Evolutionary conservation across 2,329 filamentous ascomycete genomes (phyloP).

Genomic region (Dothistroma septosporum): DNA sequence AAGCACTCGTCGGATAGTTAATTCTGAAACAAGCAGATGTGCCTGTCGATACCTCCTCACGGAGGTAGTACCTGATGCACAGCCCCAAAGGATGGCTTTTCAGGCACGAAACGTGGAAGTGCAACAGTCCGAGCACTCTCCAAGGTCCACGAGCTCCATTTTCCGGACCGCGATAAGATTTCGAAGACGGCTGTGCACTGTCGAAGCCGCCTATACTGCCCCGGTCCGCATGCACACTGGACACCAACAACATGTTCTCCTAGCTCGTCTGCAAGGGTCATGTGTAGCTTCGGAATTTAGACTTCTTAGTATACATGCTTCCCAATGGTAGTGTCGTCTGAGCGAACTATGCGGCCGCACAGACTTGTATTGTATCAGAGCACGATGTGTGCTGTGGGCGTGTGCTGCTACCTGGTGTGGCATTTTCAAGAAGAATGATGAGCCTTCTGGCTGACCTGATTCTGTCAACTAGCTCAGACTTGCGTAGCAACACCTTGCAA

Average conservation of each 20-base stretch:
- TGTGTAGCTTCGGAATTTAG: neutral
- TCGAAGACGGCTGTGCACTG: neutral
- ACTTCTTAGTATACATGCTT: neutral
- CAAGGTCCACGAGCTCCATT: neutral
- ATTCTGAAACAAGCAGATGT: neutral
- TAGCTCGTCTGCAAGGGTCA: neutral
- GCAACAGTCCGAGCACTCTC: neutral
- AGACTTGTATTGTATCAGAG: neutral
- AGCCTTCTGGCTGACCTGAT: slow-evolving; percentile 3
- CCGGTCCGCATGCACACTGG: neutral
- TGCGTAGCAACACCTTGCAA: slow-evolving; percentile 9
- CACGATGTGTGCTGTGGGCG: neutral
- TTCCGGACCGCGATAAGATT: neutral
- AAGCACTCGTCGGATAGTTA: neutral
- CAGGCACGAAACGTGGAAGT: neutral
- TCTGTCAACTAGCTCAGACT: slow-evolving; percentile 4
- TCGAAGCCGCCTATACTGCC: neutral
- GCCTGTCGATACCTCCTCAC: neutral
- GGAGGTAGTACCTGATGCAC: neutral
- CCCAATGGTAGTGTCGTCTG: neutral
- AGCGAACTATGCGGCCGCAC: neutral
- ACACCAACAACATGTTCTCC: neutral
- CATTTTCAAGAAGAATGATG: neutral
- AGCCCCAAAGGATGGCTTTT: neutral
- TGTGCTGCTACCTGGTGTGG: neutral